Percentiles rank a stretch among this genome's conserved stretches.
Evolutionary conservation across 768 basidiomycete genomes (phyloP).

Genomic region (Naganishia friedmannii): DNA sequence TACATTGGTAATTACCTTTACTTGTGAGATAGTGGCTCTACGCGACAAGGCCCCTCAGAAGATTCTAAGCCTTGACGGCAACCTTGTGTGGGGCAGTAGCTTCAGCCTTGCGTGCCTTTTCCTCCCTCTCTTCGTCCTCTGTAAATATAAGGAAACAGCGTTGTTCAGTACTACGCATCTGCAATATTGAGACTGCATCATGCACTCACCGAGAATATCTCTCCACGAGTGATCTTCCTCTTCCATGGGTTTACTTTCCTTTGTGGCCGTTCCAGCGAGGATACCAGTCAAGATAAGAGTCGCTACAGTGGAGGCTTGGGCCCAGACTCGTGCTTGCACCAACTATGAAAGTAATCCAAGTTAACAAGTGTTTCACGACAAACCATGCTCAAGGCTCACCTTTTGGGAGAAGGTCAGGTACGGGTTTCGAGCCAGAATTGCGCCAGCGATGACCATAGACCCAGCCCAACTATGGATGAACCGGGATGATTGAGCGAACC

Average conservation of each 20-base stretch:
- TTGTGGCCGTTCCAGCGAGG: constrained; percentile 36
- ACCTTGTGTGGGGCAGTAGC: not conserved
- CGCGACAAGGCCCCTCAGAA: no score
- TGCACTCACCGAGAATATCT: constrained; percentile 42
- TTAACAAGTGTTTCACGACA: not conserved
- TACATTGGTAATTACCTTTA: not conserved
- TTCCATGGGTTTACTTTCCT: constrained; percentile 31
- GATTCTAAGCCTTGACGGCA: not conserved
- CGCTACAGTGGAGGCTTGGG: constrained; percentile 49
- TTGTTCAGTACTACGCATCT: not conserved
- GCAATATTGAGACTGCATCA: no score
- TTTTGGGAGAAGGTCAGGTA: constrained; percentile 47
- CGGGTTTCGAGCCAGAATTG: constrained; percentile 40
- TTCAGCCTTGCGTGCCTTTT: constrained; percentile 16
- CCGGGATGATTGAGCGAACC: not conserved
- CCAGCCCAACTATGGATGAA: constrained; percentile 44
- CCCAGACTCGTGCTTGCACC: constrained; percentile 52
- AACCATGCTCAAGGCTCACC: constrained; percentile 33
- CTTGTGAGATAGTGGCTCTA: no score
- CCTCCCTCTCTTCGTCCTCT: constrained; percentile 18
- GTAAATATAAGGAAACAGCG: not conserved
- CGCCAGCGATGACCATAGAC: constrained; percentile 43
- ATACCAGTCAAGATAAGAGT: constrained; percentile 44
- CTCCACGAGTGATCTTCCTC: constrained; percentile 48
- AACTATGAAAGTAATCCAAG: constrained; percentile 32